Evolutionary conservation across 2,329 filamentous ascomycete species (phyloP).

Genomic region (Chaetomium globosum): DNA sequence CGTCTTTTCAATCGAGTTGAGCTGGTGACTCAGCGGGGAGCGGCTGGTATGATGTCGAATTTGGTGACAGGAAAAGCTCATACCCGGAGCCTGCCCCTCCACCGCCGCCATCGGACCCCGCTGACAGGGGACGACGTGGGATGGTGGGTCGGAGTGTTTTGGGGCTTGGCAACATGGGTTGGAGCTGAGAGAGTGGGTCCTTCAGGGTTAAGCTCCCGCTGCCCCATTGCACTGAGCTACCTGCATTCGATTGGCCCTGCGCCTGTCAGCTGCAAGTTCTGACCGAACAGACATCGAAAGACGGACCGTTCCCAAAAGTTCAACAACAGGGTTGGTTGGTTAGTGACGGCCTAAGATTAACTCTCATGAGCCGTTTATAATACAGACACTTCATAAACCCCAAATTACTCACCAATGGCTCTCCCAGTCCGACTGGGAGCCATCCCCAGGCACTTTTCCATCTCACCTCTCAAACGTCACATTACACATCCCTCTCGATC

Average conservation of each 20-base stretch:
- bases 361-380: neutral
- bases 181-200: constrained; percentile 2
- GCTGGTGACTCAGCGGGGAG: constrained; percentile 29
- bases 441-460: constrained; percentile 7
- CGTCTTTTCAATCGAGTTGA: neutral
- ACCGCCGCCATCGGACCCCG: constrained; percentile 36
- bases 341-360: neutral
- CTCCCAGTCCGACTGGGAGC: neutral
- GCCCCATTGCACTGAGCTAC: too few relatives aligned
- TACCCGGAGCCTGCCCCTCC: constrained; percentile 30
- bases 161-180: constrained; percentile 9
- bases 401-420: constrained; percentile 11
- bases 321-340: neutral
- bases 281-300: neutral
- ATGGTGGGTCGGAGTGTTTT: neutral
- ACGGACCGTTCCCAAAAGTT: neutral
- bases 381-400: neutral
- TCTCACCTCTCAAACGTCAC: neutral
- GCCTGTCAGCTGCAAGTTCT: constrained; percentile 7
- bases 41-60: constrained; percentile 17
- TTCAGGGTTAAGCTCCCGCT: constrained; percentile 2
- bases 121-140: constrained; percentile 15
- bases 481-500: neutral
- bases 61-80: constrained; percentile 27
- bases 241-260: neutral